phyloP scores from a whole-genome alignment of 305 asterid genomes.

The Fraxinus greggii region DNA sequence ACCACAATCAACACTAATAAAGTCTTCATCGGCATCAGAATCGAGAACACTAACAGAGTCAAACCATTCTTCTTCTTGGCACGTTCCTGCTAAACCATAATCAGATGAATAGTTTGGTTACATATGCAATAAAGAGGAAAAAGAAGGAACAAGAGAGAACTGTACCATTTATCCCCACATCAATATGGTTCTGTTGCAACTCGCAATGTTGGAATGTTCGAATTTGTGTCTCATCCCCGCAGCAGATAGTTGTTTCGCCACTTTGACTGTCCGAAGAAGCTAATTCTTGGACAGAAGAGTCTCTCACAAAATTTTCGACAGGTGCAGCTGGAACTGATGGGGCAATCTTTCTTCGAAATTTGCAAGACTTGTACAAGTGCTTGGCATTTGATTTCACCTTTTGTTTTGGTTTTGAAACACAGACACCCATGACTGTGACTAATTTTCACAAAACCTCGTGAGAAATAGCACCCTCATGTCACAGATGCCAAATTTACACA shows the following conservation, averaged over 20 bases:
- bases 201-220: constrained; percentile 24
- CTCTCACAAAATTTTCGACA: constrained; percentile 23
- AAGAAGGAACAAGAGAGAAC: neutral
- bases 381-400: constrained; percentile 53
- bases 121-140: neutral
- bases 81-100: constrained; percentile 34
- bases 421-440: constrained; percentile 66
- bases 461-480: neutral
- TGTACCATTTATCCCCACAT: constrained; percentile 34
- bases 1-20: constrained; percentile 65
- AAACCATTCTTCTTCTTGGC: constrained; percentile 79
- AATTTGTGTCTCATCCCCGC: constrained; percentile 23
- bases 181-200: constrained; percentile 31
- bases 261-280: constrained; percentile 23
- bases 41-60: constrained; percentile 66
- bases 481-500: neutral
- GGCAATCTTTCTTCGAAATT: constrained; percentile 52
- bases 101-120: neutral
- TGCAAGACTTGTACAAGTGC: constrained; percentile 49
- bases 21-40: constrained; percentile 87
- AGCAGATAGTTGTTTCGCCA: constrained; percentile 20
- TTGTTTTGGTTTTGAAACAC: constrained; percentile 64
- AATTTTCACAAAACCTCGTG: constrained; percentile 23
- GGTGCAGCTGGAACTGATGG: constrained; percentile 56
- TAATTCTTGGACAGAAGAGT: constrained; percentile 33